phyloP scores from a whole-genome alignment of 495 filamentous ascomycete species.

The Xylaria longipes region DNA sequence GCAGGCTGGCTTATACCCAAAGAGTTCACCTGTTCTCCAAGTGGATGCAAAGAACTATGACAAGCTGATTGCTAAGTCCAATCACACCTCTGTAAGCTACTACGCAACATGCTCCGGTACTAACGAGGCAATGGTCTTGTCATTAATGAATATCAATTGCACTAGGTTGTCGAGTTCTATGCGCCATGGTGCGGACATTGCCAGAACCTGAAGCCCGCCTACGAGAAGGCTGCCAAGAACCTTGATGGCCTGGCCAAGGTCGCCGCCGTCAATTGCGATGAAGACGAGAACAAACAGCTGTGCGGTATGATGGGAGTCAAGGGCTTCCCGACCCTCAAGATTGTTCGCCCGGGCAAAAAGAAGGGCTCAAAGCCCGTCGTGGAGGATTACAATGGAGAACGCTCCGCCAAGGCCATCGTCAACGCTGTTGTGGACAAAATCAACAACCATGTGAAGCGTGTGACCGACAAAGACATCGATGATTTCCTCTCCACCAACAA shows the following conservation, averaged over 20 bases:
- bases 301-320: constrained; percentile 89
- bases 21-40: constrained; percentile 86
- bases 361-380: constrained; percentile 76
- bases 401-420: constrained; percentile 84
- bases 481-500: constrained; percentile 76
- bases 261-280: constrained; percentile 94
- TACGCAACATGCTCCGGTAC: not conserved
- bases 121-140: not conserved
- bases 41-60: constrained; percentile 85
- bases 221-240: constrained; percentile 89
- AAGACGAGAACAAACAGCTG: constrained; percentile 88
- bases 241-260: constrained; percentile 92
- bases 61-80: constrained; percentile 83
- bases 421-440: constrained; percentile 86
- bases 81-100: constrained; percentile 82
- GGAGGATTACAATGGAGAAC: constrained; percentile 89
- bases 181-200: constrained; percentile 97
- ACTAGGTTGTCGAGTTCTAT: constrained; percentile 78
- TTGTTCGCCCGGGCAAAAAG: constrained; percentile 84
- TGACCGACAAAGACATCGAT: constrained; percentile 81
- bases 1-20: constrained; percentile 77
- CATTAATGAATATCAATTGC: constrained; percentile 21
- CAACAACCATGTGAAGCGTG: constrained; percentile 84
- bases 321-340: constrained; percentile 97
- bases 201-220: constrained; percentile 92